These are phyloP conservation scores for Entomortierella parvispora DNA, from an alignment of 192 early-diverging fungal species.

Conservation along the genomic window DNA sequence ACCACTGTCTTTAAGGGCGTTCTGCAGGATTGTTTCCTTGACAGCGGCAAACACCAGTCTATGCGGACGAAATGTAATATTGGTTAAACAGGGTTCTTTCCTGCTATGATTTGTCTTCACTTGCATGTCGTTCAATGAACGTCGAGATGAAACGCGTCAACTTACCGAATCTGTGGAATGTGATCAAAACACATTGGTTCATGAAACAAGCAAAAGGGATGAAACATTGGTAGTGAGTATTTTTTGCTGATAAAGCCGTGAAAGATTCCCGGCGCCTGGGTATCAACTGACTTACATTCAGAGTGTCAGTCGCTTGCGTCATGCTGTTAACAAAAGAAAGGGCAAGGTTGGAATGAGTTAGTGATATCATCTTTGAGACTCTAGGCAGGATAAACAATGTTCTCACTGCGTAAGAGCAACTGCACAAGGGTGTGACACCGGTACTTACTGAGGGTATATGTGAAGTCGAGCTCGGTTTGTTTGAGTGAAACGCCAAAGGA, in stretches of 20 bases:
- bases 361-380: background rate
- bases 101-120: background rate
- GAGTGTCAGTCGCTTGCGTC: slow-evolving; percentile 93
- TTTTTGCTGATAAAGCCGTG: background rate
- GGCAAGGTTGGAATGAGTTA: slow-evolving; percentile 2
- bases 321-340: slow-evolving; percentile 55
- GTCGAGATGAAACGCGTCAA: no score
- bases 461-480: slow-evolving; percentile 73
- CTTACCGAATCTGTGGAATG: slow-evolving; percentile 20
- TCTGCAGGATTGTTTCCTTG: slow-evolving; percentile 91
- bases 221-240: background rate
- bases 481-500: slow-evolving; percentile 89
- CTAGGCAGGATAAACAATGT: no score
- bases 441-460: slow-evolving; percentile 82
- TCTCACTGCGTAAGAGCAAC: no score
- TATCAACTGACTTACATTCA: no score
- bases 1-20: slow-evolving; percentile 79
- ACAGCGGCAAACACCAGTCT: slow-evolving; percentile 89
- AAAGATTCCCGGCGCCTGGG: no score
- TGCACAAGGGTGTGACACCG: no score
- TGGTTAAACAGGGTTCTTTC: background rate
- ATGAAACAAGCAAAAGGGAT: background rate
- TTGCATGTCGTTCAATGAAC: no score
- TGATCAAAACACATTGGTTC: background rate
- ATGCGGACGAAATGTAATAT: background rate